phyloP scores from a whole-genome alignment of 108 stramenopile species.

The Nannochloropsis gaditana region DNA sequence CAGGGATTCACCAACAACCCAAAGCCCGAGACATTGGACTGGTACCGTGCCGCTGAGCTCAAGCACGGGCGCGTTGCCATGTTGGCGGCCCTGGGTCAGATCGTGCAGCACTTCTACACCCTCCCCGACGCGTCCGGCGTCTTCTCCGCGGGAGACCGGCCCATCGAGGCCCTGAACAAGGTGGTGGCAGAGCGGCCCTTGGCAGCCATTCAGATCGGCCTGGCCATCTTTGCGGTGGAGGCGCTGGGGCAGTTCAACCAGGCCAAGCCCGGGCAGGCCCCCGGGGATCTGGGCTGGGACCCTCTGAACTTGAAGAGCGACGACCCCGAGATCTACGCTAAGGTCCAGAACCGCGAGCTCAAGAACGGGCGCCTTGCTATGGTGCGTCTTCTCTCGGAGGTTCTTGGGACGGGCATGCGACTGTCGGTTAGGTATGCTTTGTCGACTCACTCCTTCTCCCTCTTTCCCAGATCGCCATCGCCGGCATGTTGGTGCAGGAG shows the following conservation, averaged over 20 bases:
- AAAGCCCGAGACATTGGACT: conserved; percentile 60
- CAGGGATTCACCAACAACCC: conserved; percentile 50
- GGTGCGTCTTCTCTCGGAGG: not conserved
- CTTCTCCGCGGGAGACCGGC: conserved; percentile 33
- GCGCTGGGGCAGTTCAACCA: conserved; percentile 37
- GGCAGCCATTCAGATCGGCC: conserved; percentile 43
- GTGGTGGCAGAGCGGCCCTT: conserved; percentile 49
- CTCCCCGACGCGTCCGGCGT: conserved; percentile 44
- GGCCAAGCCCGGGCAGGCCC: conserved; percentile 34
- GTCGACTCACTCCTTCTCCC: not conserved
- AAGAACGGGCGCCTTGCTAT: conserved; percentile 54
- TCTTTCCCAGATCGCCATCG: conserved; percentile 28
- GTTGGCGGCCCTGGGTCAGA: conserved; percentile 67
- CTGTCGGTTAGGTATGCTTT: no score
- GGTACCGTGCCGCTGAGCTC: conserved; percentile 78
- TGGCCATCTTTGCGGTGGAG: conserved; percentile 50
- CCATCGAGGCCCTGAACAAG: conserved; percentile 45
- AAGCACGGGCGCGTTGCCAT: conserved; percentile 78
- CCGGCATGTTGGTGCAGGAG: conserved; percentile 49
- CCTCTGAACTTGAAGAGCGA: conserved; percentile 46
- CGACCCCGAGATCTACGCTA: conserved; percentile 42
- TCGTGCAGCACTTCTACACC: conserved; percentile 58
- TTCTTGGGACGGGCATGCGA: no score
- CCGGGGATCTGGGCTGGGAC: conserved; percentile 48
- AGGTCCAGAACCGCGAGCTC: conserved; percentile 50